Evolutionary conservation across 345 rosid genomes (phyloP).

Genomic region (Carallia pectinifolia): DNA sequence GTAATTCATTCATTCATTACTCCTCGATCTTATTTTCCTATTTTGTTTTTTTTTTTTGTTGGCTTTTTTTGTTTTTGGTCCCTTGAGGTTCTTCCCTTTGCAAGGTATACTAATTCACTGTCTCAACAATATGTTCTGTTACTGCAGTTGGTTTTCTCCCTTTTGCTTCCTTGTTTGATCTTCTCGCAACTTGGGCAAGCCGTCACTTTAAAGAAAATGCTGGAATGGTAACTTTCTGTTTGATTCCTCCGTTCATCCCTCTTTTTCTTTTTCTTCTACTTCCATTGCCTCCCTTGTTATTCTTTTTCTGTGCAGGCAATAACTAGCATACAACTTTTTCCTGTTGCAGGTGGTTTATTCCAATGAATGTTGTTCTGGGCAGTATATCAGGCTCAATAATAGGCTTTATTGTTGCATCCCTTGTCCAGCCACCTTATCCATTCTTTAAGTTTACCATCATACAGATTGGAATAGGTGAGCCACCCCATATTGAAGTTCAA

Average conservation of each 20-base stretch:
- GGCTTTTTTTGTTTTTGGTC: too few species aligned
- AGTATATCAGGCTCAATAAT: conserved; percentile 74
- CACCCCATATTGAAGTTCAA: background rate
- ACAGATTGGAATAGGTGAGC: conserved; percentile 85
- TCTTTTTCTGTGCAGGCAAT: background rate
- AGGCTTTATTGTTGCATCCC: conserved; percentile 59
- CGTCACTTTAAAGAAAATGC: conserved; percentile 73
- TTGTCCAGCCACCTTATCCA: conserved; percentile 88
- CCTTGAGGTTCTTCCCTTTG: too few species aligned
- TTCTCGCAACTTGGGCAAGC: conserved; percentile 99
- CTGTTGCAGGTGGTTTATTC: conserved; percentile 93
- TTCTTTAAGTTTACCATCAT: conserved; percentile 89
- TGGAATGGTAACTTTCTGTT: conserved; percentile 57
- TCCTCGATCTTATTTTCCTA: background rate
- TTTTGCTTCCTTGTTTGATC: conserved; percentile 95
- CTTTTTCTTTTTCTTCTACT: background rate
- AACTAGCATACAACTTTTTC: conserved; percentile 4
- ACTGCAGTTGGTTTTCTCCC: conserved; percentile 86
- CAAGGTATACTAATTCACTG: background rate
- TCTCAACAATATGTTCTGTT: conserved; percentile 7
- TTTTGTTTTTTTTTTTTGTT: background rate
- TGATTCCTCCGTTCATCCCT: background rate
- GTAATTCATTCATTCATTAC: conserved; percentile 11
- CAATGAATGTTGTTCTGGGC: conserved; percentile 74
- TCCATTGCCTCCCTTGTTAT: background rate